phyloP scores from a whole-genome alignment of 345 rosid species.

The Citrus sp. region DNA sequence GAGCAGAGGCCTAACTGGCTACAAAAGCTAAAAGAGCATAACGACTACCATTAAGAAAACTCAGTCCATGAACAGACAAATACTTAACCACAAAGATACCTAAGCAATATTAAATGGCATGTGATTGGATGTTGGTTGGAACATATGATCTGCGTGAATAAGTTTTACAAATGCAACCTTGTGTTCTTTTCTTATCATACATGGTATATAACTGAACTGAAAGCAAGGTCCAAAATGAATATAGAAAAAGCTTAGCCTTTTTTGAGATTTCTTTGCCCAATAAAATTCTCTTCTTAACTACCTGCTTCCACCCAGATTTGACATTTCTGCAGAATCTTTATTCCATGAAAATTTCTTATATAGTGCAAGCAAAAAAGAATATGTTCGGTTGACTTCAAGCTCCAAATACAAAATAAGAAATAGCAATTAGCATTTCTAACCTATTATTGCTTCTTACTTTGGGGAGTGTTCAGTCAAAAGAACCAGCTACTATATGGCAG shows the following conservation, averaged over 20 bases:
- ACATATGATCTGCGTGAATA: neutral
- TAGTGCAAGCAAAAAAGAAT: neutral
- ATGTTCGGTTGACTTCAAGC: neutral
- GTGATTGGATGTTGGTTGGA: neutral
- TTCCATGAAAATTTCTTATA: neutral
- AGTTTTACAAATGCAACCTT: neutral
- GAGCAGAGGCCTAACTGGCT: conserved; percentile 6
- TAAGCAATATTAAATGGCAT: neutral
- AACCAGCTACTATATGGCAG: neutral
- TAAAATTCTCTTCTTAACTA: neutral
- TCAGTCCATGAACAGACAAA: conserved; percentile 1
- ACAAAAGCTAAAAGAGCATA: conserved; percentile 5
- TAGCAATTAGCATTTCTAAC: neutral
- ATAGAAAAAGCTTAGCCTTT: neutral
- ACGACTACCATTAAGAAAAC: conserved; percentile 2
- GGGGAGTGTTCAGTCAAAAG: neutral
- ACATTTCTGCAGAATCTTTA: neutral
- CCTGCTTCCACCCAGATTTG: neutral
- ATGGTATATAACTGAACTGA: neutral
- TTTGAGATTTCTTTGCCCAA: neutral
- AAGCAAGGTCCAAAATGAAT: neutral
- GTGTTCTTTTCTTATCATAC: neutral
- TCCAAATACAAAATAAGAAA: neutral
- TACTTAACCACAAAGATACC: conserved; percentile 12
- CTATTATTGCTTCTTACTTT: neutral